Percentiles rank a stretch among this genome's conserved stretches.
Evolutionary conservation across 257 asterid genomes (phyloP).

Genomic region (Scutellaria galericulata): DNA sequence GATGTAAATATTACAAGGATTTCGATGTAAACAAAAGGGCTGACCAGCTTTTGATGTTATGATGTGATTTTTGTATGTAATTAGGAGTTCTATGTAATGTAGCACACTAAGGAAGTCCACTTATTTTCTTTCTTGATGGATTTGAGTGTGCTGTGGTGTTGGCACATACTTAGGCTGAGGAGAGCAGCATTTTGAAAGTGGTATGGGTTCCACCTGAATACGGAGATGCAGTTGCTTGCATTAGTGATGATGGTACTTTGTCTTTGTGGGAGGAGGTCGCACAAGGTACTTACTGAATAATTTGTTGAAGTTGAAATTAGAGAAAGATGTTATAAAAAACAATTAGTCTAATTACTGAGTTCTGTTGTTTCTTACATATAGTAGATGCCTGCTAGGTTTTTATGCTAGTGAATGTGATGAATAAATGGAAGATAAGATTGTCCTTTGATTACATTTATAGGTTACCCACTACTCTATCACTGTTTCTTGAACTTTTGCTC

Average conservation of each 20-base stretch:
- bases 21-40: slow-evolving; percentile 8
- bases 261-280: slow-evolving; percentile 82
- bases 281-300: slow-evolving; percentile 51
- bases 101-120: background rate
- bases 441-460: background rate
- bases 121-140: slow-evolving; percentile 41
- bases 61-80: slow-evolving; percentile 18
- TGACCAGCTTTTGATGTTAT: background rate
- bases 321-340: background rate
- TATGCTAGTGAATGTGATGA: slow-evolving; percentile 25
- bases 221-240: slow-evolving; percentile 88
- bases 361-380: slow-evolving; percentile 9
- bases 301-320: slow-evolving; percentile 8
- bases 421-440: slow-evolving; percentile 17
- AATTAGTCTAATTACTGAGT: slow-evolving; percentile 12
- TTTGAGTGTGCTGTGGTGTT: slow-evolving; percentile 45
- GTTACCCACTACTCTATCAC: background rate
- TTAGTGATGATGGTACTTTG: slow-evolving; percentile 68
- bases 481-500: slow-evolving; percentile 6
- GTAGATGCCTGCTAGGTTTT: slow-evolving; percentile 21
- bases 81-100: slow-evolving; percentile 10
- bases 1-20: background rate
- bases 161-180: slow-evolving; percentile 51
- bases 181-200: slow-evolving; percentile 62
- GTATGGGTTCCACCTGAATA: slow-evolving; percentile 89